A percentile compares a stretch with the other conserved stretches of the same genome.
These are phyloP conservation scores for Daldinia bambusicola DNA, from an alignment of 495 filamentous ascomycete species.

Conservation along the genomic window DNA sequence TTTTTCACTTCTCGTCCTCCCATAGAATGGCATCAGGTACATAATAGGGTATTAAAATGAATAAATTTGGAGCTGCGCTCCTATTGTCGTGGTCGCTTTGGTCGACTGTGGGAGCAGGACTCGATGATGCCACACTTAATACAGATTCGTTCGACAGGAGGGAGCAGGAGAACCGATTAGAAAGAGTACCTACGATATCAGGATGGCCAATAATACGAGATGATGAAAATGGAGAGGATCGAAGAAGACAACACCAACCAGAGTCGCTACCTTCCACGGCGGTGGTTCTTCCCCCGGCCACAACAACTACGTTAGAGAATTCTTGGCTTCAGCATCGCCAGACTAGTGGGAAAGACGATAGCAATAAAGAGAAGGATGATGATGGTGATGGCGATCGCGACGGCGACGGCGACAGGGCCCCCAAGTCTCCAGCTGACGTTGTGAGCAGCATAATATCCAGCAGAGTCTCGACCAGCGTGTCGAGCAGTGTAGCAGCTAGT, in stretches of 20 bases:
- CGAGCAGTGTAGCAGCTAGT: conserved; percentile 26
- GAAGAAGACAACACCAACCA: not conserved
- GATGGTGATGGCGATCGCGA: too few relatives aligned
- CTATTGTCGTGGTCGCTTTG: conserved; percentile 36
- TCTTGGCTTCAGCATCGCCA: conserved; percentile 16
- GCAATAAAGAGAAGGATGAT: conserved; percentile 5
- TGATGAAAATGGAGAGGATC: conserved; percentile 1
- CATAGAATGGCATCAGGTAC: conserved; percentile 28
- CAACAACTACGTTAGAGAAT: not conserved
- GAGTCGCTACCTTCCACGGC: not conserved
- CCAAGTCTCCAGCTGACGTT: not conserved
- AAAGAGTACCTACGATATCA: not conserved
- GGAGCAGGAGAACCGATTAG: not conserved
- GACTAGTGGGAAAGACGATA: not conserved
- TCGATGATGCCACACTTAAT: not conserved
- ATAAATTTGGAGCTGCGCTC: conserved; percentile 19
- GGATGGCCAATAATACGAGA: conserved; percentile 9
- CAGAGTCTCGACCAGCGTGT: conserved; percentile 27
- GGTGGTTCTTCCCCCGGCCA: not conserved
- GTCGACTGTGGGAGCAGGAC: conserved; percentile 12
- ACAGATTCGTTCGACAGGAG: not conserved
- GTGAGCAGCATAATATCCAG: not conserved
- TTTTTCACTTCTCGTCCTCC: conserved; percentile 4
- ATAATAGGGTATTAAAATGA: conserved; percentile 33
- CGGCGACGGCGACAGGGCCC: not conserved